These are phyloP conservation scores for Gnaphalium uliginosum DNA, from an alignment of 129 eudicot genomes.

Conservation along the genomic window DNA sequence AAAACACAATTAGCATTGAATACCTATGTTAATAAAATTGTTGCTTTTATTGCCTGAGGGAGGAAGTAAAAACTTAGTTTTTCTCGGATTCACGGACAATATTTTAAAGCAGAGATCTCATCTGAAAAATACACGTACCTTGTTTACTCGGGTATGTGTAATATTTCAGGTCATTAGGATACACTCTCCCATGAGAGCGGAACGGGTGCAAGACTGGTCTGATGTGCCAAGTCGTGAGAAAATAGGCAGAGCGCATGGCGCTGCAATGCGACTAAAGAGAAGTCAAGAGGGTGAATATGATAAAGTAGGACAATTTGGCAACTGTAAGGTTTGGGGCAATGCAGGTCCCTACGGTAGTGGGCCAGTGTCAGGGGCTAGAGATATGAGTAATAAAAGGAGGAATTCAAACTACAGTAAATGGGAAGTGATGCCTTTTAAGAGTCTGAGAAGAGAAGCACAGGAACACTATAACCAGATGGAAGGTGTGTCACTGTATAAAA, in stretches of 20 bases:
- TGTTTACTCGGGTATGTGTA: conserved; percentile 1
- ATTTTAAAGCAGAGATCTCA: no score
- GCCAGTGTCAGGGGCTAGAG: conserved; percentile 75
- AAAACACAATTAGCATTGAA: background rate
- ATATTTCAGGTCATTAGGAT: conserved; percentile 78
- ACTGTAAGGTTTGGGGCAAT: conserved; percentile 91
- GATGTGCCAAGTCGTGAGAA: conserved; percentile 80
- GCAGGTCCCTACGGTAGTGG: conserved; percentile 58
- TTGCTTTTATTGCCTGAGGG: background rate
- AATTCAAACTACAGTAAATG: conserved; percentile 85
- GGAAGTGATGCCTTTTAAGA: conserved; percentile 82
- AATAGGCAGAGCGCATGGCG: conserved; percentile 83
- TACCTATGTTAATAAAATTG: background rate
- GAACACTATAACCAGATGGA: conserved; percentile 83
- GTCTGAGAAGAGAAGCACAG: conserved; percentile 69
- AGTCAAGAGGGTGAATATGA: conserved; percentile 49
- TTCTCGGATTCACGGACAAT: no score
- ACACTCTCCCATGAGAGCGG: conserved; percentile 98
- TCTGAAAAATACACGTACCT: background rate
- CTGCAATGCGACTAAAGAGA: conserved; percentile 72
- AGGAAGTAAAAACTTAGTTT: conserved; percentile 3
- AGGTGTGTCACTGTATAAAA: conserved; percentile 84
- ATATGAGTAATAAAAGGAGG: conserved; percentile 66
- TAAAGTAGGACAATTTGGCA: conserved; percentile 76
- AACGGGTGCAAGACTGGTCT: conserved; percentile 92